Percentiles rank a stretch among this genome's conserved stretches.
These are phyloP conservation scores for Brachypodium distachyon DNA, from an alignment of 202 grass and related monocot genomes.

Conservation along the genomic window DNA sequence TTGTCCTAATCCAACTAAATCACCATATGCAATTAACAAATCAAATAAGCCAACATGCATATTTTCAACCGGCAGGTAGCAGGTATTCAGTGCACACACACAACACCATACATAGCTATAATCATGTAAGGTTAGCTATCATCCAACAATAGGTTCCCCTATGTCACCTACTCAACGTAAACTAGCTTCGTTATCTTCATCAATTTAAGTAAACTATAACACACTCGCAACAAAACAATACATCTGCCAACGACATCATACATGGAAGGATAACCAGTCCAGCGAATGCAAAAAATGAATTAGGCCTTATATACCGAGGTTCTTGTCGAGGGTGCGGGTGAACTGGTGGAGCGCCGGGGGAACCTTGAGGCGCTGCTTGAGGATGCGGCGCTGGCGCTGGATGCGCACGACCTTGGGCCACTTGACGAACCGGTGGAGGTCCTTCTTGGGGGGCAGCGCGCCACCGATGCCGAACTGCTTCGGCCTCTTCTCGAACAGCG, in stretches of 20 bases:
- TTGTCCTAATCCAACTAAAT: no score
- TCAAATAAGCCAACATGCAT: no score
- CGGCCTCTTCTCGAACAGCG: conserved; percentile 78
- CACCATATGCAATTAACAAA: no score
- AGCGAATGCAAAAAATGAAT: neutral
- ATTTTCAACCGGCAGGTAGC: no score
- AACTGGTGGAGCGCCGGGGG: conserved; percentile 75
- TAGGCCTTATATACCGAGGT: conserved; percentile 74
- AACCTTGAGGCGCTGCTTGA: conserved; percentile 83
- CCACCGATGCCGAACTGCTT: conserved; percentile 88
- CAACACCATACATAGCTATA: no score
- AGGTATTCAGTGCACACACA: no score
- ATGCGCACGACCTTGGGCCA: conserved; percentile 80
- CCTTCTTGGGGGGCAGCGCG: conserved; percentile 77
- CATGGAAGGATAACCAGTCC: neutral
- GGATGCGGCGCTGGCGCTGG: conserved; percentile 67
- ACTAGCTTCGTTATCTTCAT: no score
- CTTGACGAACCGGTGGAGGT: conserved; percentile 75
- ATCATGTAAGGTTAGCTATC: no score
- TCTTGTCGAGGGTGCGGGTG: conserved; percentile 72
- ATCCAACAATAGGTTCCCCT: no score
- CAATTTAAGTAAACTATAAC: neutral
- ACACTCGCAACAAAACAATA: neutral
- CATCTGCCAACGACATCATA: neutral
- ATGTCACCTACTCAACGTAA: no score